Base-by-base conservation (phyloP, 2,329 filamentous ascomycete species). In the Colletotrichum sp. region DNA sequence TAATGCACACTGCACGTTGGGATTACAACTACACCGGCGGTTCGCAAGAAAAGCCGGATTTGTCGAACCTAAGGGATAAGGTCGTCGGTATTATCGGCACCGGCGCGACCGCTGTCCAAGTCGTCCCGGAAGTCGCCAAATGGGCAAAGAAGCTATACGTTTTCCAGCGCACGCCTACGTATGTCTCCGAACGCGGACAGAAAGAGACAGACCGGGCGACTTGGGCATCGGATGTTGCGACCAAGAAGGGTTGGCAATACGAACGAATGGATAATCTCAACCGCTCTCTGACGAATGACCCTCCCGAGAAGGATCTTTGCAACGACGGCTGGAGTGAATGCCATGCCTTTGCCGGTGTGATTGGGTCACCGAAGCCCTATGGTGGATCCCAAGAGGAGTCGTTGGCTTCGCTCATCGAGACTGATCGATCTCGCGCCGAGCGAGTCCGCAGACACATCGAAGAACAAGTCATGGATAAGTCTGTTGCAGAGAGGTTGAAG, bases 111-210 rank as follows among this genome's bases (percentile, higher is more conserved):
- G 86, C 85, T 1, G 82, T 90, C 6, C 86, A 88, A 76, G 84
- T 83, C 2, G 79, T 89, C 0, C 87, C 89, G 1, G 78, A 83
- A n/a, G 79, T 91, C 1, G 88, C 86, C 2, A 83, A 86, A 59
- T 88, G 84, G 72, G 86, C 88, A 0, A 86, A 88, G 64, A 82
- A 90, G 30, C 79, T 91, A 2, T 89, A 87, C 75, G 89, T 92
- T 15, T 86, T 91, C 79, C 90, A 92, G 79, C 86, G 90, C 5
- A 92, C 90, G 2, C 89, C 89, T 6, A 84, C 85, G 1, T 81
- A 82, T 1, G 82, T 89, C 6, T 83, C 83, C 22, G 76, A 78
- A 16, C 86, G 87, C 6, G 83, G 78, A 15, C 82, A 88, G 55
- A 77, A 80, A 6, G 68, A 80, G 4, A 90, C 86, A 0, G 85